These are phyloP conservation scores for Eremothecium coryli DNA, from an alignment of 1,139 yeast species.

Conservation along the genomic window DNA sequence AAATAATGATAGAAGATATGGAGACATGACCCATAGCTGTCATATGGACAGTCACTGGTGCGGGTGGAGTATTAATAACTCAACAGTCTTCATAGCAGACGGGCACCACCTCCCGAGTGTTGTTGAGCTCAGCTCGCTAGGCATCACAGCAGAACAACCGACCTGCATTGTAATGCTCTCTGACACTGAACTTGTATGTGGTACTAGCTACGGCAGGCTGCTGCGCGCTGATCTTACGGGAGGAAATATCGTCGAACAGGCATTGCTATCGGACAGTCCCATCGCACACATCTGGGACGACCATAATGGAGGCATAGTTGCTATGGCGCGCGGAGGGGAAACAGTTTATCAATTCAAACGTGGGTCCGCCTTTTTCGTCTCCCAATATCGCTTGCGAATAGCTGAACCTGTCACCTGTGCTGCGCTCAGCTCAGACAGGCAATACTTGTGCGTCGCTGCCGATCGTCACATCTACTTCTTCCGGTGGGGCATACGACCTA, in stretches of 20 bases:
- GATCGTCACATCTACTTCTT: conserved; percentile 1
- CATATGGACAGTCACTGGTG: conserved; percentile 2
- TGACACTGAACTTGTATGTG: not conserved
- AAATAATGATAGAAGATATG: not conserved
- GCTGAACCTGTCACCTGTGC: conserved; percentile 2
- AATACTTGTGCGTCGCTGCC: conserved; percentile 4
- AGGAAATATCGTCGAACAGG: not conserved
- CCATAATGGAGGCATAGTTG: not conserved
- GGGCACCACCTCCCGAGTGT: conserved; percentile 1
- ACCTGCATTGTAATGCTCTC: conserved; percentile 1
- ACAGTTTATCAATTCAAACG: conserved; percentile 1
- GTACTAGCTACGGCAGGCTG: conserved; percentile 2
- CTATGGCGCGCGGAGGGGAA: not conserved
- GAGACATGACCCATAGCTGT: not conserved
- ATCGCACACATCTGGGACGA: conserved; percentile 3
- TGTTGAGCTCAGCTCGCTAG: not conserved
- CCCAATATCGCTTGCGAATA: conserved; percentile 2
- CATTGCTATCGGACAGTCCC: not conserved
- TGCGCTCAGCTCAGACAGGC: conserved; percentile 2
- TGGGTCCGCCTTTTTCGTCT: not conserved
- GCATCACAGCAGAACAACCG: not conserved
- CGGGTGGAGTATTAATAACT: not conserved
- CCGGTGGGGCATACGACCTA: conserved; percentile 5
- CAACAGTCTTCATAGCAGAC: not conserved
- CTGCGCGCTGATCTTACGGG: not conserved